Percentiles rank a stretch among this genome's conserved stretches.
phyloP scores from a whole-genome alignment of 2,329 filamentous ascomycete species.

The Ophiostoma ulmi region DNA sequence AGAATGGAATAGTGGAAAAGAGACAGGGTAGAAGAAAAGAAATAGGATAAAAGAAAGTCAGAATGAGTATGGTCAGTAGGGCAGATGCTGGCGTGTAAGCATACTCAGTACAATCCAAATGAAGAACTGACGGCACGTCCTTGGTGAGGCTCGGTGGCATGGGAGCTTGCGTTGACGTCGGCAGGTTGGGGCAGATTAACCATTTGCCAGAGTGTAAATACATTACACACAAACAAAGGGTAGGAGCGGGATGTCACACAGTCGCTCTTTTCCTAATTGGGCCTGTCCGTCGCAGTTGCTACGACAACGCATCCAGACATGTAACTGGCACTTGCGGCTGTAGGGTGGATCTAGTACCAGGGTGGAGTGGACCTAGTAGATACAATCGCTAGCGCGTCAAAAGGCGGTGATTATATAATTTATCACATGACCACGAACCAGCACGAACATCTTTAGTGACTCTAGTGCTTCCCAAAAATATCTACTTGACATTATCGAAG shows the following conservation, averaged over 20 bases:
- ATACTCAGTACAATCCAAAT: not conserved
- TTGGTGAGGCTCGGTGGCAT: constrained; percentile 23
- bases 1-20: not conserved
- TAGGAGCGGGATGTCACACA: constrained; percentile 19
- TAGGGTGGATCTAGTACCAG: not conserved
- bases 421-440: not conserved
- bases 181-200: not conserved
- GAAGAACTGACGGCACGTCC: constrained; percentile 17
- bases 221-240: constrained; percentile 10
- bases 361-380: constrained; percentile 12
- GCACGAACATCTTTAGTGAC: too few relatives aligned
- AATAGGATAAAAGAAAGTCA: not conserved
- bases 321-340: not conserved
- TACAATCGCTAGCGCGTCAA: not conserved
- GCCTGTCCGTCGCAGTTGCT: constrained; percentile 21
- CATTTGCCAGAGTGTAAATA: not conserved
- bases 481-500: not conserved
- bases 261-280: not conserved
- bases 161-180: constrained; percentile 19
- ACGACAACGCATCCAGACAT: constrained; percentile 23
- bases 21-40: not conserved
- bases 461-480: not conserved
- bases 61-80: not conserved
- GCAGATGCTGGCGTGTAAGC: not conserved
- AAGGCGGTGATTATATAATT: not conserved